Percentiles rank a stretch among this genome's conserved stretches.
Evolutionary conservation across 2,329 filamentous ascomycete species (phyloP).

Genomic region (Neonectria punicea): DNA sequence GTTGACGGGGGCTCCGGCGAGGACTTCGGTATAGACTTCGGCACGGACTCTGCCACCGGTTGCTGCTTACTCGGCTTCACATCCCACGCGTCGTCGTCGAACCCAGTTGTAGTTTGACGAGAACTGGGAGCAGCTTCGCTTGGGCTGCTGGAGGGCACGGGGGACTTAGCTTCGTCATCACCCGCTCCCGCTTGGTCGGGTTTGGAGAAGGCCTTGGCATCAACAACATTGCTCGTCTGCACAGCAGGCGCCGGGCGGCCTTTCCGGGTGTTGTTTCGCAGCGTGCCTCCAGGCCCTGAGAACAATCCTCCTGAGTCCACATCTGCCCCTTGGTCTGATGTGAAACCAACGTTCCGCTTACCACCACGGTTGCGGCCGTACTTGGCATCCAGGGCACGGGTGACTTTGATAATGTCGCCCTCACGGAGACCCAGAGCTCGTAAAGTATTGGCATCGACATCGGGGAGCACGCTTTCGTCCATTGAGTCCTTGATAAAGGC

Average conservation of each 20-base stretch:
- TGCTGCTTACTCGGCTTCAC: conserved; percentile 81
- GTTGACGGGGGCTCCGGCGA: conserved; percentile 29
- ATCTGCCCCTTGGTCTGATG: conserved; percentile 57
- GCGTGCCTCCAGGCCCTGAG: conserved; percentile 87
- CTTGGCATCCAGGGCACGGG: conserved; percentile 86
- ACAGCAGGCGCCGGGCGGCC: conserved; percentile 88
- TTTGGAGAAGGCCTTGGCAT: conserved; percentile 85
- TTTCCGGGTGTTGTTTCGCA: conserved; percentile 95
- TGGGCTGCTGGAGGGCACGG: conserved; percentile 38
- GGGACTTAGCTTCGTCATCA: conserved; percentile 36
- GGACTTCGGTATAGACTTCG: conserved; percentile 44
- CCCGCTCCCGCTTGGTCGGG: conserved; percentile 50
- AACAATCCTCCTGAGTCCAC: conserved; percentile 80
- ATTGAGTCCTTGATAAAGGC: conserved; percentile 93
- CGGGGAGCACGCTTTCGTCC: conserved; percentile 91
- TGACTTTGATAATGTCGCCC: conserved; percentile 95
- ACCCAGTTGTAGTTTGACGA: conserved; percentile 63
- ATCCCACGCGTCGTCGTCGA: conserved; percentile 98
- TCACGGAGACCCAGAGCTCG: conserved; percentile 93
- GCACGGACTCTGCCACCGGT: conserved; percentile 28
- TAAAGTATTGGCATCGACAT: conserved; percentile 85
- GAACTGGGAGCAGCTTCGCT: conserved; percentile 46
- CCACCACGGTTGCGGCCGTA: conserved; percentile 68
- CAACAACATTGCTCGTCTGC: conserved; percentile 85
- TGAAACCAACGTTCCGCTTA: conserved; percentile 49